phyloP scores from a whole-genome alignment of 192 early-diverging fungal species.

The Haplosporangium gracile region DNA sequence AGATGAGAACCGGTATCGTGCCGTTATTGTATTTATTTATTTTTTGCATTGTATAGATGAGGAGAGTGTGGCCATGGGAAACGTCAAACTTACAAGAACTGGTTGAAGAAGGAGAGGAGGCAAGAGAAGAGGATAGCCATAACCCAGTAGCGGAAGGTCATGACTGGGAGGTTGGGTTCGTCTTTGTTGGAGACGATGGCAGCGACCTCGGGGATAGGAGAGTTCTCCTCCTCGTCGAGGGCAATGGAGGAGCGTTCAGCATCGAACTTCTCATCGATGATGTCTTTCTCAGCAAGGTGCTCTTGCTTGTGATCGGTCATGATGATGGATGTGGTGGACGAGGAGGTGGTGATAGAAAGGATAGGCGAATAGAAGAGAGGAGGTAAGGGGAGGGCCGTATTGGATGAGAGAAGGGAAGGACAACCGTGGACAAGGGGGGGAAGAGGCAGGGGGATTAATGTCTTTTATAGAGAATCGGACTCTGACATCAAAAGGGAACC shows the following conservation, averaged over 20 bases:
- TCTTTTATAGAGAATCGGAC: slow-evolving; percentile 8
- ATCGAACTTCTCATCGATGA: slow-evolving; percentile 4
- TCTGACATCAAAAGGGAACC: too few species aligned
- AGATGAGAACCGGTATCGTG: neutral
- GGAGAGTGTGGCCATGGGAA: neutral
- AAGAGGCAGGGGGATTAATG: neutral
- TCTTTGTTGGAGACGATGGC: slow-evolving; percentile 30
- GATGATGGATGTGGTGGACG: neutral
- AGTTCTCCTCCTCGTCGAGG: slow-evolving; percentile 26
- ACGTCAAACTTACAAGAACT: neutral
- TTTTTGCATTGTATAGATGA: neutral
- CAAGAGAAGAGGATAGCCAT: slow-evolving; percentile 20
- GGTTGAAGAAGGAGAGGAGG: neutral
- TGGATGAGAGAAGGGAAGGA: neutral
- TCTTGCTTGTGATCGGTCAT: slow-evolving; percentile 7
- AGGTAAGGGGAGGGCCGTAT: neutral
- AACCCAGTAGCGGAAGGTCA: slow-evolving; percentile 62
- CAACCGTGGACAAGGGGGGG: slow-evolving; percentile 8
- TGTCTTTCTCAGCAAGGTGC: neutral
- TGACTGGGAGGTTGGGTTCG: slow-evolving; percentile 52
- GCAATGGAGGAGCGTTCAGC: neutral
- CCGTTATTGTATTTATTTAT: too few species aligned
- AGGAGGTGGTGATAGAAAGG: neutral
- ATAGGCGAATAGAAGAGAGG: neutral
- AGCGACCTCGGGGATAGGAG: slow-evolving; percentile 19